Conservation (phyloP, 108 stramenopile genomes). For the Nannochloropsis oceanica region DNA sequence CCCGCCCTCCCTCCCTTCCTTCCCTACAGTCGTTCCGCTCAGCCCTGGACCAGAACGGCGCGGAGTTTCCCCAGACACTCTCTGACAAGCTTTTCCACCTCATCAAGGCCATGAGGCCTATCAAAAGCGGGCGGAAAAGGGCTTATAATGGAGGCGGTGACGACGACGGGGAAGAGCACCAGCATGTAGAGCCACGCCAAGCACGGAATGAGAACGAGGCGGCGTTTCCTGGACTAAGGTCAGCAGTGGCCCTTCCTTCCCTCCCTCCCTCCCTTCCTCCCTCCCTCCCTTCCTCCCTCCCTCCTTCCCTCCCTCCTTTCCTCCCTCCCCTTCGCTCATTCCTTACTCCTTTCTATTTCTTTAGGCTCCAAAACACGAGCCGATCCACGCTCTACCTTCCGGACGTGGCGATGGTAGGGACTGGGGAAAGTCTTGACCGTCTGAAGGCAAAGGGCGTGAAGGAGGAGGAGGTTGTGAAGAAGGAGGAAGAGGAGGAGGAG, state of each 20-base stretch:
- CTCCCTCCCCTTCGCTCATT: neutral
- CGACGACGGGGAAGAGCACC: neutral
- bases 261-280: neutral
- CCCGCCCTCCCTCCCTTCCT: neutral
- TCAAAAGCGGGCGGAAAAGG: too few relatives aligned
- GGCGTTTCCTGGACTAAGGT: too few relatives aligned
- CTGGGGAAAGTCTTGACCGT: too few relatives aligned
- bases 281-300: neutral
- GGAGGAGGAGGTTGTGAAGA: neutral
- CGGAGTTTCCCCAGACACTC: slow-evolving; percentile 34
- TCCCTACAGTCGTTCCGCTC: neutral
- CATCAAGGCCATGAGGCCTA: neutral
- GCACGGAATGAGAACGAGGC: neutral
- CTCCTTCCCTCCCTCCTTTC: neutral
- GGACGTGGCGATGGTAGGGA: too few relatives aligned
- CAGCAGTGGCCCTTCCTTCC: neutral
- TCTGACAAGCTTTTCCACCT: slow-evolving; percentile 23
- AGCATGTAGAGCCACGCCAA: neutral
- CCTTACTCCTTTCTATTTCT: too few relatives aligned
- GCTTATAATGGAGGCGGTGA: neutral
- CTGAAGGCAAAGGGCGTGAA: neutral
- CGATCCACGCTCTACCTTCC: too few relatives aligned
- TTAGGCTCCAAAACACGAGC: too few relatives aligned
- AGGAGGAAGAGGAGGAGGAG: neutral
- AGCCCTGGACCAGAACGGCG: slow-evolving; percentile 39